Conservation (phyloP, 106 monocot species). For the Agapanthus africanus region DNA sequence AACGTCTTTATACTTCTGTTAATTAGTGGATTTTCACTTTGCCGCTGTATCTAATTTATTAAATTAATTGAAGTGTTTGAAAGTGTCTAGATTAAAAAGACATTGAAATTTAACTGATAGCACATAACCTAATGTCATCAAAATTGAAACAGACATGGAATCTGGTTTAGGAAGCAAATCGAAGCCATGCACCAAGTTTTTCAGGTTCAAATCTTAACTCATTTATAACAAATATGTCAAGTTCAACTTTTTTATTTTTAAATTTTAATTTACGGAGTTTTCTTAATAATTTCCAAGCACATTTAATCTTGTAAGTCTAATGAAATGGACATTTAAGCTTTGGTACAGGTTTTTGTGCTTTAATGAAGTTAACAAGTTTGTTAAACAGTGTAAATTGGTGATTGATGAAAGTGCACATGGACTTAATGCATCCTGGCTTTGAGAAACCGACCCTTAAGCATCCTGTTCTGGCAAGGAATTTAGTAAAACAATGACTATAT, state of each 20-base stretch:
- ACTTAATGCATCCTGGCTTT: neutral
- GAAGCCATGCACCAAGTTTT: conserved; percentile 99
- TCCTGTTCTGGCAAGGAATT: neutral
- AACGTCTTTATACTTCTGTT: too few species aligned
- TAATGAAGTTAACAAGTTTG: conserved; percentile 63
- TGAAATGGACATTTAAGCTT: conserved; percentile 38
- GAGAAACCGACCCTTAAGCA: neutral
- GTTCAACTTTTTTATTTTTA: too few species aligned
- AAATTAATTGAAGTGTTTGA: conserved; percentile 44
- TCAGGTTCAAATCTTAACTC: conserved; percentile 97
- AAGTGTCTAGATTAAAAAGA: too few species aligned
- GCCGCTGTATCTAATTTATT: too few species aligned
- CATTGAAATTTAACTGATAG: conserved; percentile 60
- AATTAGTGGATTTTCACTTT: too few species aligned
- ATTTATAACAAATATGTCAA: conserved; percentile 40
- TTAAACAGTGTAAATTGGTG: conserved; percentile 35
- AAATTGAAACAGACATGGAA: conserved; percentile 83
- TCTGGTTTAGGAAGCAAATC: conserved; percentile 99
- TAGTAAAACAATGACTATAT: neutral
- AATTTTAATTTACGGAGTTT: too few species aligned
- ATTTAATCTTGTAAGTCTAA: too few species aligned
- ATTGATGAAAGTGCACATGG: conserved; percentile 11
- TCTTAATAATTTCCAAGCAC: too few species aligned
- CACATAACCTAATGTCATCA: conserved; percentile 78
- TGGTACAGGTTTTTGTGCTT: conserved; percentile 63